A percentile compares a stretch with the other conserved stretches of the same genome.
Evolutionary conservation across 1,139 yeast species (phyloP).

Genomic region (Nakaseomyces glabratus): DNA sequence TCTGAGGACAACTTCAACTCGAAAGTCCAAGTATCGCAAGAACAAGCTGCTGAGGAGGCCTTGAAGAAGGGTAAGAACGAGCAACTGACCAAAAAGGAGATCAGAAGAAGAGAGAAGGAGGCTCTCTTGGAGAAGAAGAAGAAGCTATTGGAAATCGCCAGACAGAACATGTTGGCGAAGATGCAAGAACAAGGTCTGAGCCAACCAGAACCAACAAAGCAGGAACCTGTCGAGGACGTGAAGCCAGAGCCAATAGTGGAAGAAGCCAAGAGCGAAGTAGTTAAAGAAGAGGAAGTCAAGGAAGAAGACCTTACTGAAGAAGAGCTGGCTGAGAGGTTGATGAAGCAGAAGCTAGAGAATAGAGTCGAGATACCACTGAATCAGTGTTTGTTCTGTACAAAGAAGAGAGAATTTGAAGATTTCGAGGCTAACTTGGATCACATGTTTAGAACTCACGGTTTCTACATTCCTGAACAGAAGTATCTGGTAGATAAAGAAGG

Average conservation of each 20-base stretch:
- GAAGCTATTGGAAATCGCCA: slow-evolving; percentile 52
- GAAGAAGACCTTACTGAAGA: slow-evolving; percentile 35
- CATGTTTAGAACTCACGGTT: slow-evolving; percentile 70
- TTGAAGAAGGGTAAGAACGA: slow-evolving; percentile 35
- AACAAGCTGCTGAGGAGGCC: slow-evolving; percentile 38
- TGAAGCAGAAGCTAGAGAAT: slow-evolving; percentile 48
- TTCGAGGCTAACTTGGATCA: slow-evolving; percentile 62
- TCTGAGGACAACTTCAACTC: slow-evolving; percentile 70
- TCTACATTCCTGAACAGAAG: slow-evolving; percentile 74
- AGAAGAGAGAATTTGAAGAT: slow-evolving; percentile 35
- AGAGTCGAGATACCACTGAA: slow-evolving; percentile 64
- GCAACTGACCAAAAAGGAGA: slow-evolving; percentile 50
- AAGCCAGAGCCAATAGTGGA: slow-evolving; percentile 11
- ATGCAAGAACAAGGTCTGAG: slow-evolving; percentile 12
- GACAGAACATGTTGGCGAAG: slow-evolving; percentile 41
- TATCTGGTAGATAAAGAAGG: slow-evolving; percentile 67
- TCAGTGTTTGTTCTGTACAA: slow-evolving; percentile 69
- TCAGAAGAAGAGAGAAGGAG: slow-evolving; percentile 56
- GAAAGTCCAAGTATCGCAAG: slow-evolving; percentile 47
- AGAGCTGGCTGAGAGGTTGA: slow-evolving; percentile 42
- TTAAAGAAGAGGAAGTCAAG: slow-evolving; percentile 6
- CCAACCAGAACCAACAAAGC: slow-evolving; percentile 6
- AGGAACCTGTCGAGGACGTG: slow-evolving; percentile 8
- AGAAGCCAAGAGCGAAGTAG: slow-evolving; percentile 9
- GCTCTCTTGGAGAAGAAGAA: slow-evolving; percentile 54